phyloP scores from a whole-genome alignment of 2,329 filamentous ascomycete genomes.

The Chaetomium olivaceum region DNA sequence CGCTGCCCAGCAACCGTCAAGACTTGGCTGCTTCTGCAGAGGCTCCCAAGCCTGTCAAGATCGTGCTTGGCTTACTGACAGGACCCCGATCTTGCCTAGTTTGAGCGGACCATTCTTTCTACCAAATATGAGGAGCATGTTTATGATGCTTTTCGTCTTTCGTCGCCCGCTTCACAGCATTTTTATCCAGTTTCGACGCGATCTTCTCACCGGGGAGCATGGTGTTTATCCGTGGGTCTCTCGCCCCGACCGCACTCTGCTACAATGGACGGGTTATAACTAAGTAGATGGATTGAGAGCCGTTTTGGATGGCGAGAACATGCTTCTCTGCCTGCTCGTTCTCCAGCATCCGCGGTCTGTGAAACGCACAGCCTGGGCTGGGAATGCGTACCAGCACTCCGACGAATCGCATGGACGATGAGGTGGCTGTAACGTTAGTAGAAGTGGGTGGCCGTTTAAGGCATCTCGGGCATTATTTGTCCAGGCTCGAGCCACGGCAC shows the following conservation, averaged over 20 bases:
- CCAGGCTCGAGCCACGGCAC: neutral
- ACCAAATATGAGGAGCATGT: neutral
- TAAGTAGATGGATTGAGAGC: neutral
- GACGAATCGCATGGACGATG: neutral
- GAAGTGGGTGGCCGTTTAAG: neutral
- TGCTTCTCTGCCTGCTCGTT: neutral
- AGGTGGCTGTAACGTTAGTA: neutral
- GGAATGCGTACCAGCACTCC: neutral
- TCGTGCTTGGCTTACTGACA: neutral
- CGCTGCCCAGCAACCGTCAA: slow-evolving; percentile 8
- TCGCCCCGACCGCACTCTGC: neutral
- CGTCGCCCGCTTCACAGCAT: neutral
- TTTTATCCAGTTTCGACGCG: neutral
- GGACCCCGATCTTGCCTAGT: neutral
- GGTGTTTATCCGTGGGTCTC: neutral
- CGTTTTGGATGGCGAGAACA: neutral
- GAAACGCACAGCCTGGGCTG: neutral
- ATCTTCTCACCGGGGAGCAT: neutral
- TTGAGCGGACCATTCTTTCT: neutral
- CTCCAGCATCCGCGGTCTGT: neutral
- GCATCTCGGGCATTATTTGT: neutral
- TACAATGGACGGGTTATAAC: neutral
- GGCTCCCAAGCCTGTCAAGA: neutral
- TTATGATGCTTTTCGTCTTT: neutral
- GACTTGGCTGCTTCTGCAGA: neutral